phyloP scores from a whole-genome alignment of 345 rosid genomes.

The Eucalyptus leucophloia region DNA sequence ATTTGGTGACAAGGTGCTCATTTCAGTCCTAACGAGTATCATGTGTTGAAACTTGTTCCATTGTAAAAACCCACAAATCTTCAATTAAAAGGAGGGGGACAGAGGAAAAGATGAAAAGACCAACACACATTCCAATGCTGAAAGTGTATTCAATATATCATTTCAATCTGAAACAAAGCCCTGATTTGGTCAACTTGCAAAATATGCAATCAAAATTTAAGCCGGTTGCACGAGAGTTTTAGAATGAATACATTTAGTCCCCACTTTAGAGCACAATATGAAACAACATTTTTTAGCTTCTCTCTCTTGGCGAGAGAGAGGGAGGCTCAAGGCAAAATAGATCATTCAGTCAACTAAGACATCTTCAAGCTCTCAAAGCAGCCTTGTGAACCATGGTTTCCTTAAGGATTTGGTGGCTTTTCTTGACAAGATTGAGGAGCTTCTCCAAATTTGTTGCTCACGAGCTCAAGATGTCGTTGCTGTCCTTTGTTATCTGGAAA shows the following conservation, averaged over 20 bases:
- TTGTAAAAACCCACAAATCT: not conserved
- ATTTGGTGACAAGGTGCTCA: not conserved
- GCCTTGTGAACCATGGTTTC: constrained; percentile 86
- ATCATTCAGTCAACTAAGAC: not conserved
- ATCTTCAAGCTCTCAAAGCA: constrained; percentile 17
- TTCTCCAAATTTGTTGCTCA: constrained; percentile 11
- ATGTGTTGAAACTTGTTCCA: not conserved
- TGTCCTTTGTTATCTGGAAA: constrained; percentile 70
- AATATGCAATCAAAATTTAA: not conserved
- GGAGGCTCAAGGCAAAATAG: not conserved
- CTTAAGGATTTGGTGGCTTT: constrained; percentile 90
- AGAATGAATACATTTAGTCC: not conserved
- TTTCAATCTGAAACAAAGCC: not conserved
- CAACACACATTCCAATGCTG: not conserved
- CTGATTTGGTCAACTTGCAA: not conserved
- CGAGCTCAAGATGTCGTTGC: constrained; percentile 54
- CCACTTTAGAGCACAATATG: not conserved
- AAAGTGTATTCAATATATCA: too few relatives aligned
- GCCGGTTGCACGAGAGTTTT: not conserved
- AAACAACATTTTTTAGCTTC: not conserved
- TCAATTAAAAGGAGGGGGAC: not conserved
- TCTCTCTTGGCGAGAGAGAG: not conserved
- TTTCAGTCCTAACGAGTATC: not conserved
- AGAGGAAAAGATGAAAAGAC: not conserved
- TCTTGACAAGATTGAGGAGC: constrained; percentile 85